Percentiles rank a stretch among this genome's conserved stretches.
Evolutionary conservation across 1,139 yeast species (phyloP).

Genomic region (Kodamaea anthophila): DNA sequence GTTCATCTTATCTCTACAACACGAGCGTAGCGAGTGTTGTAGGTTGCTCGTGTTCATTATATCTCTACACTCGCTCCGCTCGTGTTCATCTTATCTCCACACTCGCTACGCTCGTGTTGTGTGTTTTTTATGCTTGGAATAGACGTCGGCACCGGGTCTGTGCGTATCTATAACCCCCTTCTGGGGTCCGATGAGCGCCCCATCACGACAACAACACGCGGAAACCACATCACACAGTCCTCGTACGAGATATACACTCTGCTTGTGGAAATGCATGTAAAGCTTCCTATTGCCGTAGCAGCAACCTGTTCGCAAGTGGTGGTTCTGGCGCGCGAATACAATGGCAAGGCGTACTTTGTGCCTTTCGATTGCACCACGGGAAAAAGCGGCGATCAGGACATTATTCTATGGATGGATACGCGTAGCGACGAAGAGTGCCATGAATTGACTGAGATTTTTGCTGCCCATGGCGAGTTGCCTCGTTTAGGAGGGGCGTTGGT

Average conservation of each 20-base stretch:
- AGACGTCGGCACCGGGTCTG: conserved; percentile 51
- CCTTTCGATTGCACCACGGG: conserved; percentile 17
- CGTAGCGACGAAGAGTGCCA: conserved; percentile 19
- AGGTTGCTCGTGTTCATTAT: too few relatives aligned
- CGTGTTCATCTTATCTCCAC: too few relatives aligned
- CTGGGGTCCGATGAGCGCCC: not conserved
- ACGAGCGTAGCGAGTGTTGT: too few relatives aligned
- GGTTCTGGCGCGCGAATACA: conserved; percentile 10
- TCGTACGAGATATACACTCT: conserved; percentile 28
- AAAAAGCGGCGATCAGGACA: conserved; percentile 24
- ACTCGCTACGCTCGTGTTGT: too few relatives aligned
- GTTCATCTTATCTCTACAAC: too few relatives aligned
- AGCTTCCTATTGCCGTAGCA: conserved; percentile 17
- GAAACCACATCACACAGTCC: conserved; percentile 33
- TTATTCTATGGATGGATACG: conserved; percentile 59
- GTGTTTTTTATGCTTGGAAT: conserved; percentile 43
- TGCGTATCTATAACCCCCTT: conserved; percentile 27
- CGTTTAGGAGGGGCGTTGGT: conserved; percentile 42
- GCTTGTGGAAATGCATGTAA: conserved; percentile 8
- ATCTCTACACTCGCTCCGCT: too few relatives aligned
- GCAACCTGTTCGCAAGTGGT: conserved; percentile 56
- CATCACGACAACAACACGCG: conserved; percentile 13
- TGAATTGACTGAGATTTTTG: conserved; percentile 27
- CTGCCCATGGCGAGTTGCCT: conserved; percentile 9
- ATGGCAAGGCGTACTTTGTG: conserved; percentile 16